Percentiles rank a stretch among this genome's conserved stretches.
phyloP scores from a whole-genome alignment of 2,329 filamentous ascomycete species.

The Fusarium sp. region DNA sequence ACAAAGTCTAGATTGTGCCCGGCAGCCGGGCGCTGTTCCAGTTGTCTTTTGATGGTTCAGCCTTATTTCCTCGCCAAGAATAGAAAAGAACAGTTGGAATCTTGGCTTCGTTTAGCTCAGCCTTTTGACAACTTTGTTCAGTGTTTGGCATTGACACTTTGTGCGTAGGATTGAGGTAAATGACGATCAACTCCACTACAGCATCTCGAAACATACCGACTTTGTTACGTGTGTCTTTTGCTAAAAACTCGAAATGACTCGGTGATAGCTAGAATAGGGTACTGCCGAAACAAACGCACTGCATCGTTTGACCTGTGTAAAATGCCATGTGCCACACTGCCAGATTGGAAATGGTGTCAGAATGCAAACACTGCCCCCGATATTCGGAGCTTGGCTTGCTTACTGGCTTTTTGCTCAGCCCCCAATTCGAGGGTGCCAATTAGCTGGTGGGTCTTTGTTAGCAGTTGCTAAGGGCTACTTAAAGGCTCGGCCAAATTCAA shows the following conservation, averaged over 20 bases:
- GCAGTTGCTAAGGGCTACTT: not conserved
- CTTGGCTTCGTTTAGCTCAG: not conserved
- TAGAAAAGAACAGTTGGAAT: not conserved
- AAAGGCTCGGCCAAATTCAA: accelerated
- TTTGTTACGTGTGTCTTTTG: not conserved
- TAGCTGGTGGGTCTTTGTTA: not conserved
- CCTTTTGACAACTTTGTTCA: not conserved
- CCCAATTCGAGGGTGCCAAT: not conserved
- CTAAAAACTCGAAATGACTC: not conserved
- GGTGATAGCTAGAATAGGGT: not conserved
- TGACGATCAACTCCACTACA: not conserved
- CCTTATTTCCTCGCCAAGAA: not conserved
- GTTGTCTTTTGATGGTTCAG: not conserved
- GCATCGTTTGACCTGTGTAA: not conserved
- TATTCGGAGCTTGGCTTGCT: not conserved
- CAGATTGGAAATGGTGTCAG: not conserved
- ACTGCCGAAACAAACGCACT: not conserved
- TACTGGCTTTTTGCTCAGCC: not conserved
- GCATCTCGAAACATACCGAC: not conserved
- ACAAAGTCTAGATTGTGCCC: not conserved
- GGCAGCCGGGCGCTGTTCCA: not conserved
- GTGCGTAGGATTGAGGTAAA: not conserved
- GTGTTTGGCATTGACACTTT: not conserved
- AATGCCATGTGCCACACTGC: not conserved
- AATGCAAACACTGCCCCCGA: not conserved